Evolutionary conservation across 176 grass and related monocot genomes (phyloP), one percentile per base, ranked within the genome.

Genomic region (Phoenix dactylifera): DNA sequence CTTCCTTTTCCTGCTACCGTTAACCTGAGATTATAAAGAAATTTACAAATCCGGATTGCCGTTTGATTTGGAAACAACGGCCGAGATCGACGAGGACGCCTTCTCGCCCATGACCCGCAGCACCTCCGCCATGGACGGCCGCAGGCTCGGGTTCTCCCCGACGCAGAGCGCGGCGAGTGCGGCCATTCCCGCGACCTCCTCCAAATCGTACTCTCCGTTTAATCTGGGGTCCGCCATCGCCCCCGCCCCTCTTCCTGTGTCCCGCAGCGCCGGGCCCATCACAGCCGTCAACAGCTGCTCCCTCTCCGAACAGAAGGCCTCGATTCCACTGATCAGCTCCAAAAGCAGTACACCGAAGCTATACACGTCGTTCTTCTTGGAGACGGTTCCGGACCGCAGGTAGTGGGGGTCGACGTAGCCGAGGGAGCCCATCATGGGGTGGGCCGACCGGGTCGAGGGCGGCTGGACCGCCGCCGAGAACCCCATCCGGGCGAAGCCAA

Each of bases 341-440:
- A 97, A 72, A 52, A 97, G 69, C n/a, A 97, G 92, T 61, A 97
- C 84, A 4, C 92, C 92, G 65, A 85, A 97, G 83, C 92, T 88
- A 75, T 97, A 97, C 50, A 91, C 83, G 78, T 97, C 92, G 64
- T 70, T 97, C 76, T 80, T 72, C 73, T 77, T 85, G 17, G 84
- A 83, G 66, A 89, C 68, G 49, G 84, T 69, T 3, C 92, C 92
- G 15, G 87, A 76, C 7, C 81, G 84, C 51, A 97, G 81, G 66
- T 86, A 72, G 64, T 97, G 75, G 0, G 87, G 87, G 66, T 97
- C 92, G 4, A 88, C 69, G 77, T 97, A 97, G 0, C 92, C 92
- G 2, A 81, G 87, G 7, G 84, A 91, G 3, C 92, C 87, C 65
- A 91, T 74, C 71, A 88, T 76, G 56, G 55, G 60, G 68, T 60